Evolutionary conservation across 768 basidiomycete genomes (phyloP).

Genomic region (Phaeotremella skinneri): DNA sequence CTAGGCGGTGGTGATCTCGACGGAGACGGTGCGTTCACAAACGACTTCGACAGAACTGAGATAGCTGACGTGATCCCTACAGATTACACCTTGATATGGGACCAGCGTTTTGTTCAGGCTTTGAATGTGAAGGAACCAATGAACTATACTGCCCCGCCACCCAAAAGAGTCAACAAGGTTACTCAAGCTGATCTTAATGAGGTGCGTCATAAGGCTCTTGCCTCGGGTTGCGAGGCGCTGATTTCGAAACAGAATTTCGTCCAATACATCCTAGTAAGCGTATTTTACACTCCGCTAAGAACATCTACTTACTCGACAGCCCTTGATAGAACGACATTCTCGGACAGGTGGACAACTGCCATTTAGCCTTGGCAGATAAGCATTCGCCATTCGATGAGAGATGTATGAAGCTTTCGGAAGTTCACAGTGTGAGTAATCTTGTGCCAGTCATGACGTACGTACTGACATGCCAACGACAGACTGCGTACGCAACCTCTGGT

Average conservation of each 20-base stretch:
- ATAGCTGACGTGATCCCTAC: slow-evolving; percentile 5
- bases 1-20: slow-evolving; percentile 47
- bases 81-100: slow-evolving; percentile 52
- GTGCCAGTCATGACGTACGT: neutral
- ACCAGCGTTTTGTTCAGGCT: slow-evolving; percentile 38
- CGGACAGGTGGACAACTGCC: slow-evolving; percentile 49
- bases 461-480: slow-evolving; percentile 28
- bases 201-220: slow-evolving; percentile 14
- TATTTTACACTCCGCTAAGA: slow-evolving; percentile 27
- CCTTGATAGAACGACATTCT: slow-evolving; percentile 45
- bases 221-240: too few relatives aligned
- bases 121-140: slow-evolving; percentile 38
- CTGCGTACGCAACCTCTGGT: slow-evolving; percentile 27
- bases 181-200: slow-evolving; percentile 42
- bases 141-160: slow-evolving; percentile 43
- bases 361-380: slow-evolving; percentile 42
- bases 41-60: neutral
- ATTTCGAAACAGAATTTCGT: slow-evolving; percentile 44
- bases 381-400: slow-evolving; percentile 23
- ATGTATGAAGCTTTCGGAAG: slow-evolving; percentile 40
- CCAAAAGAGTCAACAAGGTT: slow-evolving; percentile 31
- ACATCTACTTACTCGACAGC: neutral
- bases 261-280: slow-evolving; percentile 44
- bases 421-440: slow-evolving; percentile 46
- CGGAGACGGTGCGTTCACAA: neutral